A percentile compares a stretch with the other conserved stretches of the same genome.
These are phyloP conservation scores for Boechera retrofracta DNA, from an alignment of 345 rosid genomes.

Conservation along the genomic window DNA sequence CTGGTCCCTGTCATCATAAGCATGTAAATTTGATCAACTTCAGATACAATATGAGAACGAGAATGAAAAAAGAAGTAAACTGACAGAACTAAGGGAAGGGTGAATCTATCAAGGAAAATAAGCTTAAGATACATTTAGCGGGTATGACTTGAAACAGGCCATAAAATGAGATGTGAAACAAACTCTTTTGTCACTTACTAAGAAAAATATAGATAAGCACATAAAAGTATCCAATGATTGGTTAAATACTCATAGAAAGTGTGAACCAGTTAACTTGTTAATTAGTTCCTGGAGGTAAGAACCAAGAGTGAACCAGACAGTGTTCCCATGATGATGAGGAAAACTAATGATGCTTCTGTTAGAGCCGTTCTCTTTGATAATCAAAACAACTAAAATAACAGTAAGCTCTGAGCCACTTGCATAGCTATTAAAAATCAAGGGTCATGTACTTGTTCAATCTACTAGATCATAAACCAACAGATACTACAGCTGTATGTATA, in stretches of 20 bases:
- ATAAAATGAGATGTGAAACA: neutral
- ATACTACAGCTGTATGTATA: neutral
- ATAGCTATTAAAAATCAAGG: conserved; percentile 2
- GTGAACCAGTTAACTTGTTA: conserved; percentile 24
- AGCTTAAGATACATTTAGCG: conserved; percentile 11
- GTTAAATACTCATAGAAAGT: conserved; percentile 10
- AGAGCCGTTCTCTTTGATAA: conserved; percentile 3
- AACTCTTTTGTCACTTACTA: conserved; percentile 1
- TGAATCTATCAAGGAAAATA: conserved; percentile 22
- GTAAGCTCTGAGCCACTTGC: conserved; percentile 19
- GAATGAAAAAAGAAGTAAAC: conserved; percentile 1
- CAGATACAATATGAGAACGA: conserved; percentile 20
- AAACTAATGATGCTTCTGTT: neutral
- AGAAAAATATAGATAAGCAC: conserved; percentile 15
- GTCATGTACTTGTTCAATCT: conserved; percentile 11
- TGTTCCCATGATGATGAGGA: neutral
- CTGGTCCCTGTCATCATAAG: conserved; percentile 69
- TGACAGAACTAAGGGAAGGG: neutral
- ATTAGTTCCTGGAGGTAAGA: conserved; percentile 11
- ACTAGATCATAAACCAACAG: conserved; percentile 18
- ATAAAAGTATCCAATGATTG: conserved; percentile 5
- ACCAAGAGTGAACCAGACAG: conserved; percentile 3
- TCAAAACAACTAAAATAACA: neutral
- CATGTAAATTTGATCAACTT: conserved; percentile 13
- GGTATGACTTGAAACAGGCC: conserved; percentile 3